phyloP scores from a whole-genome alignment of 352 stramenopile genomes.

The Phytophthora litchii region DNA sequence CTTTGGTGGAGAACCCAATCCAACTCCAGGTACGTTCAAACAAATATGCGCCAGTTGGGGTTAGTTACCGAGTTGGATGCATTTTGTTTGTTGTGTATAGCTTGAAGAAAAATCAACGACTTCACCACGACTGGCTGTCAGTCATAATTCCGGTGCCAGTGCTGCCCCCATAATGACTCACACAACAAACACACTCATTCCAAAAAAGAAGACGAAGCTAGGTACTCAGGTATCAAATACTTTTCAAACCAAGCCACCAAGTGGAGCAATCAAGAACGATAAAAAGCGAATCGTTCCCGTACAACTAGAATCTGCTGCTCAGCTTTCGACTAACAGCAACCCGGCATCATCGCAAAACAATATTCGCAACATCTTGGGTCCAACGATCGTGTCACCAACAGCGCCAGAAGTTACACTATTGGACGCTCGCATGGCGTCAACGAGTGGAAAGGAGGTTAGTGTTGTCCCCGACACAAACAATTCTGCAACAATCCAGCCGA shows the following conservation, averaged over 20 bases:
- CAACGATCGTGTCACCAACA: constrained; percentile 54
- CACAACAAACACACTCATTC: constrained; percentile 59
- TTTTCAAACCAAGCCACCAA: constrained; percentile 26
- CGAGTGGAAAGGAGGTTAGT: constrained; percentile 31
- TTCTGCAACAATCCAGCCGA: constrained; percentile 22
- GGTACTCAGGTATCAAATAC: constrained; percentile 3
- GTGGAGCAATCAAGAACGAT: constrained; percentile 48
- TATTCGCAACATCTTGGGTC: constrained; percentile 78
- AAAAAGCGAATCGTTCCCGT: constrained; percentile 75
- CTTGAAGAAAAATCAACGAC: constrained; percentile 68
- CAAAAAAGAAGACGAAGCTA: constrained; percentile 64
- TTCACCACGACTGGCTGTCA: constrained; percentile 14
- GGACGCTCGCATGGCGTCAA: constrained; percentile 57
- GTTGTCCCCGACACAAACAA: constrained; percentile 31
- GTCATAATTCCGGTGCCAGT: constrained; percentile 13
- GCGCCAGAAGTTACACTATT: constrained; percentile 59
- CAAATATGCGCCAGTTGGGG: constrained; percentile 1
- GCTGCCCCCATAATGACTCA: constrained; percentile 6
- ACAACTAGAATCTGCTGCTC: constrained; percentile 39
- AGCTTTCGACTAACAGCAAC: constrained; percentile 36
- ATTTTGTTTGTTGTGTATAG: constrained; percentile 30
- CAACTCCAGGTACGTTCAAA: constrained; percentile 61
- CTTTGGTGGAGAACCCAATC: constrained; percentile 79
- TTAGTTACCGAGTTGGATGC: neutral
- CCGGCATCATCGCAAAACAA: constrained; percentile 76